Base-by-base conservation (phyloP, 306 rosid genomes). In the Vigna hirtella region DNA sequence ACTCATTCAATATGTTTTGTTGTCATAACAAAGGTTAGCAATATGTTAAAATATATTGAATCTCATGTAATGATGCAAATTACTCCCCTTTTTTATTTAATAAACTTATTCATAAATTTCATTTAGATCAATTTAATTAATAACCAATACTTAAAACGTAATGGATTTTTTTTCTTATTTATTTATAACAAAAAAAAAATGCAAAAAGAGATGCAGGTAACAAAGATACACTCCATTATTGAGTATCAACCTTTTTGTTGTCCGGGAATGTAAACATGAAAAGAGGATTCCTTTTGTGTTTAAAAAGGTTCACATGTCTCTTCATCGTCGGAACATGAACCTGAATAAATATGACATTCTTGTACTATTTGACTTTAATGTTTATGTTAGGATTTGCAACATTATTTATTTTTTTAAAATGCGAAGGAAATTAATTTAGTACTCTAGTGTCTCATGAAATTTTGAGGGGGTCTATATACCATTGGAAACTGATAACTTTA, bases 391-490 rank as follows among this genome's bases (percentile, higher is more conserved):
- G 22, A 61, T 30, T 32, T 32, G 42, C 66, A 61, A 13, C 10
- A 59, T 59, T 59, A 13, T 59, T 30, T 30, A 30, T 30, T 30
- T 30, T 28, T 61, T 6, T 5, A 26, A 26, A 26, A 14, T 14
- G 2, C 66, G 3, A 28, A 59, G 9, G 9, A 9, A 59, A 9
- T 26, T 20, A 7, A 32, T 17, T 52, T 6, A 18, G 14, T 9
- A 18, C 30, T 55, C 13, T 61, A 30, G 66, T 61, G 68, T 12
- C 47, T 15, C 16, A n/a, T 63, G 48, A 63, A 63, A 63, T n/a
- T n/a, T n/a, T 38, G 40, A 49, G 17, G 30, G 24, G 45, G 49
- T 17, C 28, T 61, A 28, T 24, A 24, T 30, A 62, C 2, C 22
- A 16, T 62, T 6, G 6, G 20, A 62, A 30, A 62, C 16, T 11